A percentile compares a stretch with the other conserved stretches of the same genome.
phyloP scores from a whole-genome alignment of 2,329 filamentous ascomycete genomes.

The Neocucurbitaria cava region DNA sequence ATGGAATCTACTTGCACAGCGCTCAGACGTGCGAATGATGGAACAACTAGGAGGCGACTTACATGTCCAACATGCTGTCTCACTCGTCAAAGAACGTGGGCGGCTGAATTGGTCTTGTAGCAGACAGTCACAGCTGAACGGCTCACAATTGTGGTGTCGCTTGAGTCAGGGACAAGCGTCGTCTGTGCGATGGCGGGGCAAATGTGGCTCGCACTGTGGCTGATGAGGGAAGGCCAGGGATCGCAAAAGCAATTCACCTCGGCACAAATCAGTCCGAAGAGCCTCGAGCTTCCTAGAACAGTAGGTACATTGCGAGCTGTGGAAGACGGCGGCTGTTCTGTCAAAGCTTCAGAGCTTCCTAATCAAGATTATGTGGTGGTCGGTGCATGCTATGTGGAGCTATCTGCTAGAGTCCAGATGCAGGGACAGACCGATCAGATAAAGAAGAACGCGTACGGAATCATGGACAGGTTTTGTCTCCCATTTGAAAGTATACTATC shows the following conservation, averaged over 20 bases:
- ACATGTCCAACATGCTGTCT: conserved; percentile 45
- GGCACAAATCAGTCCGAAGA: neutral
- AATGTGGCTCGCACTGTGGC: conserved; percentile 15
- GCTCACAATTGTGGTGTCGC: conserved; percentile 27
- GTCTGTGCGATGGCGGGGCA: conserved; percentile 30
- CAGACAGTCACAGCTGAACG: conserved; percentile 12
- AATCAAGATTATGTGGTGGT: conserved; percentile 32
- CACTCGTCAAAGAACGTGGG: conserved; percentile 1
- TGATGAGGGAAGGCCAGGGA: neutral
- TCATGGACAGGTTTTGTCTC: neutral
- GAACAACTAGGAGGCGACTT: conserved; percentile 9
- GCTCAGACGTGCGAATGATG: neutral
- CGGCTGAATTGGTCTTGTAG: conserved; percentile 21
- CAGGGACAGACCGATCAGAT: conserved; percentile 8
- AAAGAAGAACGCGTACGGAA: neutral
- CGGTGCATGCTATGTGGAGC: conserved; percentile 27
- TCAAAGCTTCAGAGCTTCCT: conserved; percentile 47
- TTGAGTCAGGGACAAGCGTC: conserved; percentile 34
- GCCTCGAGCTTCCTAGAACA: conserved; percentile 32
- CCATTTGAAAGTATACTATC: conserved; percentile 2
- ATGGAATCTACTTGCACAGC: neutral
- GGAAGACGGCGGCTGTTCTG: conserved; percentile 34
- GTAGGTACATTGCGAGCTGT: conserved; percentile 28
- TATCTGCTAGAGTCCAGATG: conserved; percentile 4
- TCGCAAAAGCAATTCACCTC: neutral